Percentiles rank a stretch among this genome's conserved stretches.
phyloP scores from a whole-genome alignment of 129 eudicot species.

The Apium graveolens region DNA sequence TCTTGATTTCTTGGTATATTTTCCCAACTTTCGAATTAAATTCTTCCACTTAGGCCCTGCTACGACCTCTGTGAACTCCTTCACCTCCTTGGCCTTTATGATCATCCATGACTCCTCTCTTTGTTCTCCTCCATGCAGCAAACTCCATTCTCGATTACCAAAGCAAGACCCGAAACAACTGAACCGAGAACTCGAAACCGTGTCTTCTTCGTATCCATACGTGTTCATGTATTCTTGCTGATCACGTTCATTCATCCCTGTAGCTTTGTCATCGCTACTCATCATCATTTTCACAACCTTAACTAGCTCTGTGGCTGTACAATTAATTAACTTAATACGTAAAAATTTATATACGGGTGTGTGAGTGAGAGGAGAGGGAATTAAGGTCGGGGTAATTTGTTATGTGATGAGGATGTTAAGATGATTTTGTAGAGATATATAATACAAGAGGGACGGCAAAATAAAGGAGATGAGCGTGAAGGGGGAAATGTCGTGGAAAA shows the following conservation, averaged over 20 bases:
- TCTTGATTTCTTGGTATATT: constrained; percentile 25
- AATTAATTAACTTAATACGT: too few relatives aligned
- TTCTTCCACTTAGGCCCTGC: constrained; percentile 98
- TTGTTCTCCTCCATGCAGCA: constrained; percentile 17
- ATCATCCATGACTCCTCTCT: constrained; percentile 45
- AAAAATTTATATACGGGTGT: not conserved
- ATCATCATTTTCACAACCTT: not conserved
- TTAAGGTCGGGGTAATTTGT: not conserved
- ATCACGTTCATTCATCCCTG: not conserved
- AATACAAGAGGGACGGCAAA: not conserved
- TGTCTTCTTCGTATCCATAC: not conserved
- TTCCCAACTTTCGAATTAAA: constrained; percentile 56
- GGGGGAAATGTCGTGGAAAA: not conserved
- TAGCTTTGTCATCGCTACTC: not conserved
- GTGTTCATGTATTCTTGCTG: not conserved
- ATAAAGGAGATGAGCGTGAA: not conserved
- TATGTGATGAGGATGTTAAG: not conserved
- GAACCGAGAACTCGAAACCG: not conserved
- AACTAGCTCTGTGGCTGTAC: not conserved
- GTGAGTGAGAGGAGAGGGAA: not conserved
- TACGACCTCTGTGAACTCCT: constrained; percentile 57
- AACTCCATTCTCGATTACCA: not conserved
- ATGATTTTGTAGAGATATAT: not conserved
- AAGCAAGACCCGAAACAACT: constrained; percentile 2
- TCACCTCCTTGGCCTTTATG: constrained; percentile 35